Evolutionary conservation across 306 rosid genomes (phyloP), one percentile per base, ranked within the genome.

Genomic region (Vicia sativa): DNA sequence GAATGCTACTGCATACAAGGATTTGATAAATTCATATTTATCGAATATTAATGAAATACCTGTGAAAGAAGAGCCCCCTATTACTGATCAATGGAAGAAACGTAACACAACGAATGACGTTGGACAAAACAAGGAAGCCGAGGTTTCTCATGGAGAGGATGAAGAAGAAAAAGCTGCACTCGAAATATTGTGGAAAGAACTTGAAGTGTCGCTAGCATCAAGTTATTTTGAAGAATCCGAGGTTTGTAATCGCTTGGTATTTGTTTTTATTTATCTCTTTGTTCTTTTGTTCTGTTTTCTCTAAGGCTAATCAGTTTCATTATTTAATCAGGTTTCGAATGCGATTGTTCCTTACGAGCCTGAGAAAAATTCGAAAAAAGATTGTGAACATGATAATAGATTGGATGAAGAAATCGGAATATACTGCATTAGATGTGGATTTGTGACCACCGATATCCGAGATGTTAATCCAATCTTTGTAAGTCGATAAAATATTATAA

Each of bases 131-230:
- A 39, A 1, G 4, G 82, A 80, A 48, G 63, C 72, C 16, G 81
- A 79, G 54, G 35, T 2, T 15, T 56, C 74, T 15, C 44, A 9
- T 23, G 31, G 61, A 39, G 85, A 84, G 48, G 80, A 74, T 2
- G 86, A 65, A 7, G 87, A 67, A 69, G 91, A 90, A 74, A 56
- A 29, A 62, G 79, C 91, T 21, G 97, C 85, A 72, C 74, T 70
- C 21, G 93, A 90, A 6, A 81, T 77, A 84, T 38, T 90, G 78
- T 93, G 98, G 97, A 86, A 82, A 77, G 98, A 93, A 79, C 75
- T 86, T 84, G 98, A 93, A 56, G 75, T 93, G 68, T 79, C 87
- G 31, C 59, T 87, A 73, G 93, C 98, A 60, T 92, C 98, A 9
- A 18, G 54, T 64, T 83, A 86, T 78, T 78, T 92, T 35, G 96